Evolutionary conservation across 1,284 basidiomycete genomes (phyloP).

Genomic region (Agroathelia rolfsii): DNA sequence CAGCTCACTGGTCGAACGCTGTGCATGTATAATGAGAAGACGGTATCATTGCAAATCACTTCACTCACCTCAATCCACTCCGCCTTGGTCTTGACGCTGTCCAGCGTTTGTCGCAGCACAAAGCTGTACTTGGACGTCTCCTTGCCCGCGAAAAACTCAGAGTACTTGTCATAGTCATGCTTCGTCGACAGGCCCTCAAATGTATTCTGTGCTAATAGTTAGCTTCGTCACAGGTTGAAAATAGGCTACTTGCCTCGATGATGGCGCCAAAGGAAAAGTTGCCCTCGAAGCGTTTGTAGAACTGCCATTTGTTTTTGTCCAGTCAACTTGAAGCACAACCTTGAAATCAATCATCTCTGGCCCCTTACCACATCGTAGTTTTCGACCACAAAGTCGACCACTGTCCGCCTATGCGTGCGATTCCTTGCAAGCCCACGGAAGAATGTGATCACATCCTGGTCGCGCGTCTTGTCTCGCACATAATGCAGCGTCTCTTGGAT

Average conservation of each 20-base stretch:
- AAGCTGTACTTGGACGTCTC: slow-evolving; percentile 58
- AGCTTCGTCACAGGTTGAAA: slow-evolving; percentile 2
- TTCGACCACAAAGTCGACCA: slow-evolving; percentile 39
- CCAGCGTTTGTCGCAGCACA: slow-evolving; percentile 55
- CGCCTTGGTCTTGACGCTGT: slow-evolving; percentile 49
- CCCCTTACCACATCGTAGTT: slow-evolving; percentile 53
- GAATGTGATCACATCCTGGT: slow-evolving; percentile 59
- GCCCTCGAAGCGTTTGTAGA: slow-evolving; percentile 63
- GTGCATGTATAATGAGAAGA: slow-evolving; percentile 6
- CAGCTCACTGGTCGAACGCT: slow-evolving; percentile 52
- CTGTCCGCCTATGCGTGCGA: slow-evolving; percentile 28
- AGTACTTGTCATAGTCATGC: slow-evolving; percentile 57
- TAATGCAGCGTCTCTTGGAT: slow-evolving; percentile 51
- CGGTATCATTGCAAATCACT: not conserved
- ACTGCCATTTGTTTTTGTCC: slow-evolving; percentile 30
- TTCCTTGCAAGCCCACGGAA: slow-evolving; percentile 36
- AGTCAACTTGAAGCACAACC: too few species aligned
- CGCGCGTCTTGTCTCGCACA: slow-evolving; percentile 45
- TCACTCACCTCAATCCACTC: slow-evolving; percentile 48
- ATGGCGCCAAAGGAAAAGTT: slow-evolving; percentile 50
- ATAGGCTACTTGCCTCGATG: slow-evolving; percentile 32
- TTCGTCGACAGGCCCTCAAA: slow-evolving; percentile 57
- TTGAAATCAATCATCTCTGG: too few species aligned
- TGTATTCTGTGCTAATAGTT: slow-evolving; percentile 32
- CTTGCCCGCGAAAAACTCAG: slow-evolving; percentile 64